Conservation (phyloP, 2,329 filamentous ascomycete species). For the Fusarium tricinctum region DNA sequence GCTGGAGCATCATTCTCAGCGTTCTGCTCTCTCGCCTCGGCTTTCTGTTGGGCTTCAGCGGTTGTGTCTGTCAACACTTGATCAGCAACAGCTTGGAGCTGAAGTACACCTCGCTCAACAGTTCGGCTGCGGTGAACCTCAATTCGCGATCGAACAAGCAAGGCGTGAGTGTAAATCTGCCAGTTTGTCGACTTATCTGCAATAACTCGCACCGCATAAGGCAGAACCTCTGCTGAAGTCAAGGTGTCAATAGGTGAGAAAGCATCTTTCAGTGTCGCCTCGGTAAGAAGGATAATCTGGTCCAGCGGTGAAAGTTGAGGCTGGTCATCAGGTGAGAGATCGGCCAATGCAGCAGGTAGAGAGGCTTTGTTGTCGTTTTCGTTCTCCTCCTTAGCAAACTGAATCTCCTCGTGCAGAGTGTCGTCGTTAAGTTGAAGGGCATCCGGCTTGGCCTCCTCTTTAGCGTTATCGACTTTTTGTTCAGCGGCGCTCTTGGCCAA, state of each 20-base stretch:
- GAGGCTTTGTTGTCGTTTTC: constrained; percentile 54
- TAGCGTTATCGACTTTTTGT: constrained; percentile 42
- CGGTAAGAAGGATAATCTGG: constrained; percentile 90
- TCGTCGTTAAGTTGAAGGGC: constrained; percentile 90
- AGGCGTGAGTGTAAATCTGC: constrained; percentile 96
- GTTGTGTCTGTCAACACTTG: constrained; percentile 91
- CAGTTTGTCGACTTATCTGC: constrained; percentile 93
- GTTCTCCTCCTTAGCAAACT: constrained; percentile 74
- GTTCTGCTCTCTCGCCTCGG: constrained; percentile 42
- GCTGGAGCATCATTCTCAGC: constrained; percentile 57
- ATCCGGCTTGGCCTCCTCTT: constrained; percentile 65
- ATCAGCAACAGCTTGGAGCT: constrained; percentile 94
- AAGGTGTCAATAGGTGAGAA: constrained; percentile 85
- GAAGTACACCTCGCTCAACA: constrained; percentile 87
- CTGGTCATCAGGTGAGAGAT: constrained; percentile 82
- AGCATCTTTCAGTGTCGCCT: constrained; percentile 89
- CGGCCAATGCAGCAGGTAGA: constrained; percentile 73
- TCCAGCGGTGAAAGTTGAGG: constrained; percentile 86
- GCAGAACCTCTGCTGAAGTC: constrained; percentile 92
- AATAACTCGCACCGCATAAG: constrained; percentile 90
- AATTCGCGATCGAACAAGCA: constrained; percentile 89
- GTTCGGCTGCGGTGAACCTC: constrained; percentile 90
- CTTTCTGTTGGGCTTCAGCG: constrained; percentile 52
- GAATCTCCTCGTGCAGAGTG: constrained; percentile 88
- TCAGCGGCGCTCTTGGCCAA: constrained; percentile 78